phyloP scores from a whole-genome alignment of 768 basidiomycete species.

The Lactarius evosmus region DNA sequence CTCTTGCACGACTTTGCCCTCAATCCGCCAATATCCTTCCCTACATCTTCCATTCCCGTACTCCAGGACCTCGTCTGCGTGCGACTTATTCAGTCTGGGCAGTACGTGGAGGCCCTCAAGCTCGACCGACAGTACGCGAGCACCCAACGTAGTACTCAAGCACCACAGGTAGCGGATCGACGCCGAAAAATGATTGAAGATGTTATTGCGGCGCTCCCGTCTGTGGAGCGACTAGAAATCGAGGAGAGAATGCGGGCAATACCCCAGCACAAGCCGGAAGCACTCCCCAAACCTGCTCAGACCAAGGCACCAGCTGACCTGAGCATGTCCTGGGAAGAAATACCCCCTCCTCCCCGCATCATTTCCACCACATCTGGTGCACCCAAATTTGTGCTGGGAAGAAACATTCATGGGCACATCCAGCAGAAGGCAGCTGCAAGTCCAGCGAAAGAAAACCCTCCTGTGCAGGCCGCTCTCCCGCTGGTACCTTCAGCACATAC shows the following conservation, averaged over 20 bases:
- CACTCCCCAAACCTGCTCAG: constrained; percentile 15
- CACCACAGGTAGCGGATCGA: constrained; percentile 42
- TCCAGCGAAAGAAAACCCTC: background rate
- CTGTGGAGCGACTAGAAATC: constrained; percentile 57
- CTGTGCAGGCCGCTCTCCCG: background rate
- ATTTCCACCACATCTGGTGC: constrained; percentile 5
- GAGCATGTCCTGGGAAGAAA: constrained; percentile 66
- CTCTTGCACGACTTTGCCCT: constrained; percentile 57
- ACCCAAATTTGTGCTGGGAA: constrained; percentile 24
- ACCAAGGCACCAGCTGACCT: constrained; percentile 35
- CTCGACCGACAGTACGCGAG: constrained; percentile 59
- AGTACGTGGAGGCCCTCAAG: constrained; percentile 69
- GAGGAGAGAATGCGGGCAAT: constrained; percentile 49
- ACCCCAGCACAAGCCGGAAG: constrained; percentile 3
- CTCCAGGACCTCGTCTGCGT: constrained; percentile 79
- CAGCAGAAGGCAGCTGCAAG: background rate
- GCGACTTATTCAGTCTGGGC: constrained; percentile 70
- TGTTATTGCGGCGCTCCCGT: constrained; percentile 59
- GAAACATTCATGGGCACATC: constrained; percentile 9
- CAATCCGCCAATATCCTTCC: constrained; percentile 48
- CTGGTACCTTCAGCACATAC: background rate
- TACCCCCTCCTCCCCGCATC: constrained; percentile 32
- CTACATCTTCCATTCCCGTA: constrained; percentile 49
- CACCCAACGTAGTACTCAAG: constrained; percentile 37
- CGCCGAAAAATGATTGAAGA: constrained; percentile 70